These are phyloP conservation scores for Monascus purpureus DNA, from an alignment of 495 filamentous ascomycete genomes.

Conservation along the genomic window DNA sequence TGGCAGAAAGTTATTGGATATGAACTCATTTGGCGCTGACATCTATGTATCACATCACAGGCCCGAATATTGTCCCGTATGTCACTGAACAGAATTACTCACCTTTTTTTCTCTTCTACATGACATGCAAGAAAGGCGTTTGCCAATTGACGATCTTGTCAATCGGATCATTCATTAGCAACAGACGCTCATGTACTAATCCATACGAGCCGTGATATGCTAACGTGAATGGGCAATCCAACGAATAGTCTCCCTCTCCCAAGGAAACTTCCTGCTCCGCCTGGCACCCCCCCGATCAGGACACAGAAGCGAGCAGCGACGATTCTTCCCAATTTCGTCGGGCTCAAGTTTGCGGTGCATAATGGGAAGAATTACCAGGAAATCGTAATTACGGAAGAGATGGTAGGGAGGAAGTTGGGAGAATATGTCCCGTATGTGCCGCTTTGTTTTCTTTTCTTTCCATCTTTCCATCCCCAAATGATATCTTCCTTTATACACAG, in stretches of 20 bases:
- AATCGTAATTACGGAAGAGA: constrained; percentile 82
- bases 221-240: no score
- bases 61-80: constrained; percentile 43
- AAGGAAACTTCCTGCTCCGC: constrained; percentile 30
- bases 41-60: constrained; percentile 16
- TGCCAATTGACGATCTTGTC: no score
- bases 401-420: constrained; percentile 96
- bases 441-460: constrained; percentile 1
- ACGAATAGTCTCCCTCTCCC: constrained; percentile 27
- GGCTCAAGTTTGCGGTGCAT: constrained; percentile 81
- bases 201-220: no score
- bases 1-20: not conserved
- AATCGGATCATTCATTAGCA: no score
- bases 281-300: constrained; percentile 60
- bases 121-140: no score
- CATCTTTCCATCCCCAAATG: not conserved
- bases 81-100: no score
- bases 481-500: no score
- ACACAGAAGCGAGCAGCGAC: constrained; percentile 85
- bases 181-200: no score
- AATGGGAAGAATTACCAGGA: constrained; percentile 92
- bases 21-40: not conserved
- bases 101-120: no score
- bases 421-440: constrained; percentile 78
- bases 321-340: constrained; percentile 92